Evolutionary conservation across 2,329 filamentous ascomycete species (phyloP).

Genomic region (Penicillium carneum): DNA sequence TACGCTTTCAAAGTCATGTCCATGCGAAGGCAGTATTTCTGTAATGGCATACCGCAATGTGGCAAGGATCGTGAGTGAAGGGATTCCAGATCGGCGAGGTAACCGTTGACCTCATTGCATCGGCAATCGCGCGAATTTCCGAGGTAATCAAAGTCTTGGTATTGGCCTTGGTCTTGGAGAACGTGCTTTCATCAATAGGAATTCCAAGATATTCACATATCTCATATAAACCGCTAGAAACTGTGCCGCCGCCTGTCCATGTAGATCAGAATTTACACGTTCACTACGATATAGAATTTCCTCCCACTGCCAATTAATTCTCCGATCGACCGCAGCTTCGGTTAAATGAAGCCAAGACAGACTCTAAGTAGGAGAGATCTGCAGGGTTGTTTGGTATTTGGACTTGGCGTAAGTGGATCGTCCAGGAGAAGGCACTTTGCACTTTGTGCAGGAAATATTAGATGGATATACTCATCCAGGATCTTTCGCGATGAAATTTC

Average conservation of each 20-base stretch:
- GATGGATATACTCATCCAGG: background rate
- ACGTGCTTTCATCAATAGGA: background rate
- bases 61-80: background rate
- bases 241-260: background rate
- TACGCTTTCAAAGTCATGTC: too few species aligned
- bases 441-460: background rate
- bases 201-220: background rate
- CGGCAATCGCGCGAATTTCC: conserved; percentile 10
- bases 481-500: background rate
- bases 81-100: background rate
- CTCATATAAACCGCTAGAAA: background rate
- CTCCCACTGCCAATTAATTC: background rate
- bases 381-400: background rate
- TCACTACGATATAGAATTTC: background rate
- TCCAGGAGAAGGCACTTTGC: background rate
- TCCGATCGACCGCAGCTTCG: background rate
- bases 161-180: background rate
- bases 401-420: background rate
- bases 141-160: background rate
- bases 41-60: background rate
- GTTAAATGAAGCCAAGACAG: conserved; percentile 9
- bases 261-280: background rate
- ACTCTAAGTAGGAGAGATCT: conserved; percentile 10
- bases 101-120: background rate
- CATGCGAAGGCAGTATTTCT: too few species aligned